Base-by-base conservation (phyloP, 1,284 basidiomycete genomes). In the Chalciporus sp. region DNA sequence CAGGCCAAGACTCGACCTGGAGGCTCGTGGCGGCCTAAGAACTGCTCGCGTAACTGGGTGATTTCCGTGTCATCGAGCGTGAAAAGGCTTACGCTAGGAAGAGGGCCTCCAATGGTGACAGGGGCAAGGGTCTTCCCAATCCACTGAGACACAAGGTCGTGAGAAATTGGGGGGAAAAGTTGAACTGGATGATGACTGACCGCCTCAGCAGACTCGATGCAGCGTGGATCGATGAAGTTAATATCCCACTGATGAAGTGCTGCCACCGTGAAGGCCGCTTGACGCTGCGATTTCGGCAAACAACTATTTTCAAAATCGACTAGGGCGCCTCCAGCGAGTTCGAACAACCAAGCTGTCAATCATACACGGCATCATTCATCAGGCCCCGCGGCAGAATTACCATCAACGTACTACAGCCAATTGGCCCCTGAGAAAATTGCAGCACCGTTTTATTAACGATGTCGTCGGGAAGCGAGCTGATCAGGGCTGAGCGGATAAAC, bases 181-280 rank as follows among this genome's bases (percentile, higher is more conserved):
- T 11, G 41, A 40, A 8, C 12, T 3, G n/a, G 19, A 20, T 3
- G 31, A 16, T 4, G n/a, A 71, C 76, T 65, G 59, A 88, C 89
- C 65, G 87, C 83, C 68, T 94, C 90, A 11, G 92, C 92, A 29
- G 89, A 86, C 45, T 80, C 78, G 51, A 93, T 80, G 62, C 93
- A 95, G 17, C 83, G 76, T 19, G 85, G 82, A 63, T 96, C 94
- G 58, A 91, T 83, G 37, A 86, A 77, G 47, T 85, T 79, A 70
- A 93, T 85, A 55, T 89, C 87, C 94, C 94, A 96, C 69, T 96
- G 94, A 71, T 95, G 94, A 43, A 96, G 75, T 17, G 94, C 93
- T 2, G 91, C 90, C 43, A 95, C 85, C 3, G 90, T 94, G 74
- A 94, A 96, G 7, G 82, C 72, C 1, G 90, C 88, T 48, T 70